Percentiles rank a stretch among this genome's conserved stretches.
Evolutionary conservation across 75 land plant species (phyloP).

Genomic region (Sequoia sempervirens): DNA sequence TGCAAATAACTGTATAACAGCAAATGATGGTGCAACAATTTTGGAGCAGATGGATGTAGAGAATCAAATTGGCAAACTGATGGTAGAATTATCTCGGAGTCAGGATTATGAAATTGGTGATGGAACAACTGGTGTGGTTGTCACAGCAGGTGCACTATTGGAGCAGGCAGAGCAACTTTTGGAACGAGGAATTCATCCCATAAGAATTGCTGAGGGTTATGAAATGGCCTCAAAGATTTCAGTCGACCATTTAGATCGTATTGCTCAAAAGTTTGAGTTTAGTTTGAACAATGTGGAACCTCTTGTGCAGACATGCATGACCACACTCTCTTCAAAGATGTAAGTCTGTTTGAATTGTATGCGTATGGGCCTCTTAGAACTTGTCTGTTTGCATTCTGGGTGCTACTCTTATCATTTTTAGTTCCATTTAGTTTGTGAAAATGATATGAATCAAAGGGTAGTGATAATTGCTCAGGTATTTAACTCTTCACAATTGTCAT

Average conservation of each 20-base stretch:
- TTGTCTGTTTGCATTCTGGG: neutral
- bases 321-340: conserved; percentile 97
- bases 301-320: conserved; percentile 97
- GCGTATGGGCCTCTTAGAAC: neutral
- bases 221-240: conserved; percentile 94
- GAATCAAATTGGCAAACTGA: conserved; percentile 93
- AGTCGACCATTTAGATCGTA: conserved; percentile 71
- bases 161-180: conserved; percentile 91
- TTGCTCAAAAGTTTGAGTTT: conserved; percentile 79
- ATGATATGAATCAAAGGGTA: neutral
- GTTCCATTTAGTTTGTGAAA: neutral
- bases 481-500: neutral
- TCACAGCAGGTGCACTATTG: conserved; percentile 90
- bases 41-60: conserved; percentile 99
- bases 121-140: conserved; percentile 98
- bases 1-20: conserved; percentile 29
- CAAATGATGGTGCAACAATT: conserved; percentile 99
- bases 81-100: conserved; percentile 95
- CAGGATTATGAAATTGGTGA: conserved; percentile 99
- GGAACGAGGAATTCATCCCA: conserved; percentile 97
- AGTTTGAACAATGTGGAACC: conserved; percentile 55
- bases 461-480: neutral
- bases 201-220: conserved; percentile 95
- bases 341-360: conserved; percentile 21
- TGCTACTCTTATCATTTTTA: neutral